Percentiles rank a stretch among this genome's conserved stretches.
These are phyloP conservation scores for Lentinula sp. DNA, from an alignment of 768 basidiomycete species.

Conservation along the genomic window DNA sequence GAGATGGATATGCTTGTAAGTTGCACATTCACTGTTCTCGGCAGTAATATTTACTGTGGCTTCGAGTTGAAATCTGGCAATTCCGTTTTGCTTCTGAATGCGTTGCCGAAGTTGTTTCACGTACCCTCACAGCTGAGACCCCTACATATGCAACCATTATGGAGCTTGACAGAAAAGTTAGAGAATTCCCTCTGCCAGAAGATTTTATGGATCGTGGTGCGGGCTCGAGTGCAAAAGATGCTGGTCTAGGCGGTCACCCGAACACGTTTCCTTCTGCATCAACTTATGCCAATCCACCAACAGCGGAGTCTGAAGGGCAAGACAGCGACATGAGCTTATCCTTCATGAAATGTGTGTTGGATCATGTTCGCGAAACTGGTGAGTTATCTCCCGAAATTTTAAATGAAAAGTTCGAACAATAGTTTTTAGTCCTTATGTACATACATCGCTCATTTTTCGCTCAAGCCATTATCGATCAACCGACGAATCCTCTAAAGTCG, in stretches of 20 bases:
- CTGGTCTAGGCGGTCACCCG: constrained; percentile 2
- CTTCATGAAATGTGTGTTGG: constrained; percentile 40
- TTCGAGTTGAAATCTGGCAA: constrained; percentile 53
- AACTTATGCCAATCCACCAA: not conserved
- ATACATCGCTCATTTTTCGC: constrained; percentile 68
- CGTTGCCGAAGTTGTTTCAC: constrained; percentile 55
- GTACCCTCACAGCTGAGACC: constrained; percentile 57
- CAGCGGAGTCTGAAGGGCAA: not conserved
- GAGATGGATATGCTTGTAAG: constrained; percentile 12
- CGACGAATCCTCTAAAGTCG: constrained; percentile 60
- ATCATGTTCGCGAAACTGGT: constrained; percentile 45
- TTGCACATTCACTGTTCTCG: not conserved
- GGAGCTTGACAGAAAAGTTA: constrained; percentile 63
- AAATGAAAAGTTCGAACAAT: not conserved
- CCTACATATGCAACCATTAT: constrained; percentile 60
- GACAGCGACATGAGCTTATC: constrained; percentile 27
- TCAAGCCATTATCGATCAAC: constrained; percentile 63
- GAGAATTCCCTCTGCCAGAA: constrained; percentile 56
- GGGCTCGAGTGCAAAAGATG: constrained; percentile 11
- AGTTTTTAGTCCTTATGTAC: constrained; percentile 45
- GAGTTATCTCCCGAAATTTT: constrained; percentile 2
- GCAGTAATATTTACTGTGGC: constrained; percentile 1
- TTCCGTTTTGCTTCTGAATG: constrained; percentile 62
- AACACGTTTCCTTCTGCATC: constrained; percentile 11
- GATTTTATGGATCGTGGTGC: constrained; percentile 23